Percentiles rank a stretch among this genome's conserved stretches.
phyloP scores from a whole-genome alignment of 352 stramenopile species.

The Phytophthora pisi region DNA sequence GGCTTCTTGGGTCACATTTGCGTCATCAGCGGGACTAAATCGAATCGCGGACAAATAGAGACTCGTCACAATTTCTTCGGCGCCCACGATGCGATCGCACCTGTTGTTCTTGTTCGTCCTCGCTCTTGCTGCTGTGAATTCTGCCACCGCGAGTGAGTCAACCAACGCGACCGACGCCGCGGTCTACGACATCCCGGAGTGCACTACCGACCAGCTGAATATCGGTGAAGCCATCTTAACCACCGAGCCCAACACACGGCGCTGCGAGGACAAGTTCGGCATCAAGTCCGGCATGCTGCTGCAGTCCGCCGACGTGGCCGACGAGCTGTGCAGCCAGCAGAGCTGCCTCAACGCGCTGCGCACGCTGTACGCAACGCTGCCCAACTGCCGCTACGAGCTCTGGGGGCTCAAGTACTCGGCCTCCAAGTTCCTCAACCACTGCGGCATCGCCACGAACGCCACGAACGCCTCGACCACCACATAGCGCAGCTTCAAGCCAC shows the following conservation, averaged over 20 bases:
- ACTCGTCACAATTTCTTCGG: constrained; percentile 18
- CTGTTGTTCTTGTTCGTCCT: constrained; percentile 3
- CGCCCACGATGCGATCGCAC: constrained; percentile 1
- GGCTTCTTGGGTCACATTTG: not conserved
- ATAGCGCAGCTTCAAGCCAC: not conserved
- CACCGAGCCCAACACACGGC: constrained; percentile 53
- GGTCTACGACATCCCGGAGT: constrained; percentile 43
- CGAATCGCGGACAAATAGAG: not conserved
- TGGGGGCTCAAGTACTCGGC: constrained; percentile 44
- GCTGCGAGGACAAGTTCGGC: constrained; percentile 45
- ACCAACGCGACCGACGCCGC: constrained; percentile 15
- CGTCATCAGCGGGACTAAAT: not conserved
- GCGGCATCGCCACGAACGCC: constrained; percentile 41
- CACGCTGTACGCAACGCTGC: constrained; percentile 49
- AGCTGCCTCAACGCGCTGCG: constrained; percentile 51
- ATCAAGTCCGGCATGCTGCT: constrained; percentile 51
- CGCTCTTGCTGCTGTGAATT: not conserved
- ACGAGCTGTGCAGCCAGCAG: constrained; percentile 41
- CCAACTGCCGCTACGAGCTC: constrained; percentile 55
- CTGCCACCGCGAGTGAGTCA: not conserved
- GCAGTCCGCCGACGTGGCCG: constrained; percentile 30
- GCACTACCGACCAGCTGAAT: constrained; percentile 43
- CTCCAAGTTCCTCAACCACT: constrained; percentile 45
- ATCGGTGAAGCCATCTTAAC: constrained; percentile 40
- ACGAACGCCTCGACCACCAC: constrained; percentile 26